A percentile compares a stretch with the other conserved stretches of the same genome.
Conservation (phyloP, 1,284 basidiomycete genomes). For the Sporisorium sorghi region DNA sequence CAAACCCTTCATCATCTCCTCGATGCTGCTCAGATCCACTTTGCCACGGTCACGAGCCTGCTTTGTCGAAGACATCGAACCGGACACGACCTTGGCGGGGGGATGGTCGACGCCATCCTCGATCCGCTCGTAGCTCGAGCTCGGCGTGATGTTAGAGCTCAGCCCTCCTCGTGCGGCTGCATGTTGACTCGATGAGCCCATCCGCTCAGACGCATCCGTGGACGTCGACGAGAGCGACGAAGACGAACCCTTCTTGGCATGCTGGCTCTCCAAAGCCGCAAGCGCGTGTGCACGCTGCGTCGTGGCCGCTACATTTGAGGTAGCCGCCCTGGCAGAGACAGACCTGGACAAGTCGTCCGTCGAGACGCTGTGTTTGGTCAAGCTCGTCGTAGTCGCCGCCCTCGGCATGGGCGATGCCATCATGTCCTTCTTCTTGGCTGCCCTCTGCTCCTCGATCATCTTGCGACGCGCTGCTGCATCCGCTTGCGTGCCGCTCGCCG, state of each 20-base stretch:
- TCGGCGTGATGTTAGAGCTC: constrained; percentile 46
- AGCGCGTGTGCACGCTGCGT: constrained; percentile 5
- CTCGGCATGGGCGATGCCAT: constrained; percentile 34
- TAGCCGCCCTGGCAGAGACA: neutral
- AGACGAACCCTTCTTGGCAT: constrained; percentile 40
- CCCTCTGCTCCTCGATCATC: constrained; percentile 55
- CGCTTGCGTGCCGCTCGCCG: constrained; percentile 22
- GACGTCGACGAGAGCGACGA: constrained; percentile 39
- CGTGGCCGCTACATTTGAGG: neutral
- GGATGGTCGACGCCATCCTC: constrained; percentile 9
- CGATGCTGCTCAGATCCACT: constrained; percentile 51
- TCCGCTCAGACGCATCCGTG: constrained; percentile 20
- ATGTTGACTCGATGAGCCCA: constrained; percentile 3
- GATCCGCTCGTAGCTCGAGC: constrained; percentile 52
- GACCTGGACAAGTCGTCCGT: constrained; percentile 1
- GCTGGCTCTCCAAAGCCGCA: constrained; percentile 14
- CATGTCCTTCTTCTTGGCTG: constrained; percentile 41
- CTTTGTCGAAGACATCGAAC: constrained; percentile 3
- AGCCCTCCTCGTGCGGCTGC: neutral
- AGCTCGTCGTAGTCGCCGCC: constrained; percentile 20
- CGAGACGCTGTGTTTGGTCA: constrained; percentile 9
- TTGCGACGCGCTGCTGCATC: constrained; percentile 40
- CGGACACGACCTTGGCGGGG: neutral
- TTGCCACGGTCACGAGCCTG: constrained; percentile 11
- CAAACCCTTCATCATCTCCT: constrained; percentile 54